Evolutionary conservation across 2,329 filamentous ascomycete genomes (phyloP).

Genomic region (Botrytis paeoniae): DNA sequence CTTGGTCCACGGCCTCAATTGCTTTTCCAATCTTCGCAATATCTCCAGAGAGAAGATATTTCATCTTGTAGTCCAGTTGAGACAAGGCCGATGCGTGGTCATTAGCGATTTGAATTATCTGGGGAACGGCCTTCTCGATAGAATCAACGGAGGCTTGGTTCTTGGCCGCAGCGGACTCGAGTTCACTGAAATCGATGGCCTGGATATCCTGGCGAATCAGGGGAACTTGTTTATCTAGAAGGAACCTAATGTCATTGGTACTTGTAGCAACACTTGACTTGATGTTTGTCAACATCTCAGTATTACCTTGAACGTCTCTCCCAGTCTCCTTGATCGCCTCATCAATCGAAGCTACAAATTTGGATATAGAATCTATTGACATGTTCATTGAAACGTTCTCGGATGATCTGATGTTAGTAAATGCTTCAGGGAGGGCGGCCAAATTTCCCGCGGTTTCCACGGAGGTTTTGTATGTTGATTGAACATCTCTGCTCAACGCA

Average conservation of each 20-base stretch:
- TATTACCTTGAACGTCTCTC: conserved; percentile 20
- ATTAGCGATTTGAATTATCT: conserved; percentile 19
- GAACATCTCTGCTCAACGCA: conserved; percentile 21
- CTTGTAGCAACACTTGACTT: conserved; percentile 20
- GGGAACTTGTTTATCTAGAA: conserved; percentile 23
- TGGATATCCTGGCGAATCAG: conserved; percentile 22
- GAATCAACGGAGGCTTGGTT: conserved; percentile 18
- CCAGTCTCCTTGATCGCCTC: conserved; percentile 21
- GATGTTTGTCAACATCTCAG: conserved; percentile 21
- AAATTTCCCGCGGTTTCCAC: conserved; percentile 3
- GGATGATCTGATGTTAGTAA: conserved; percentile 19
- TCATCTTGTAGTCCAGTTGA: conserved; percentile 21
- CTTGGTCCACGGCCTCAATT: conserved; percentile 20
- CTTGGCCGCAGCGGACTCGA: conserved; percentile 14
- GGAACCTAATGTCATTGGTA: conserved; percentile 21
- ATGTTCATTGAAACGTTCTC: conserved; percentile 20
- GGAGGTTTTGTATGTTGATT: conserved; percentile 13
- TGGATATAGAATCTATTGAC: conserved; percentile 19
- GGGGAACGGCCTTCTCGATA: conserved; percentile 17
- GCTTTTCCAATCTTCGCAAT: conserved; percentile 21
- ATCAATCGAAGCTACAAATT: conserved; percentile 20
- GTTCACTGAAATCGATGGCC: conserved; percentile 19
- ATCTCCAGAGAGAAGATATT: conserved; percentile 17
- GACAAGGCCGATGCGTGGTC: conserved; percentile 18
- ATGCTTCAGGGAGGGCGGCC: conserved; percentile 18